Base-by-base conservation (phyloP, 2,329 filamentous ascomycete genomes). In the Xylaria sp. region DNA sequence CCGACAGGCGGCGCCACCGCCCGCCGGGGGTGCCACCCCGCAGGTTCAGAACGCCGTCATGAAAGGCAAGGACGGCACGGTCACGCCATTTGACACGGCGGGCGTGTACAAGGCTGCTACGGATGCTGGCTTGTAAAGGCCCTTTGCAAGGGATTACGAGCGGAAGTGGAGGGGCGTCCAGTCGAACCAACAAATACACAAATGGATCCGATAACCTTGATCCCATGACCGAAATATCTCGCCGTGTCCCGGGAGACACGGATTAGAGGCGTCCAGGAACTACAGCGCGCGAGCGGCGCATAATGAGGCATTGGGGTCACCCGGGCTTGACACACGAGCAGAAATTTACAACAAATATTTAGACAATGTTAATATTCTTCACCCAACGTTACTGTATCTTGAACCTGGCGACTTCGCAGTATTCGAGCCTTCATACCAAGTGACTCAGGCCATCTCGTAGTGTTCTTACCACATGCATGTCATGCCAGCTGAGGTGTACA, bases 41-140 rank as follows among this genome's bases (percentile, higher is more conserved):
- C 29, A 72, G 26, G 72, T 74, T 59, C 71, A 72, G 49, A 63
- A 63, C 18, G 66, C 77, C 13, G 71, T 79, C 66, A 83, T 83
- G 80, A 72, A 74, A 37, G 72, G 77, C 56, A 60, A 63, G 18
- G 57, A 68, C 37, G 80, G 80, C 63, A 74, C 77, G 42, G 69
- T 81, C 56, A 61, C 82, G 18, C 62, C 71, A 22, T 83, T 80
- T 60, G 66, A 78, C 63, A 8, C 76, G 16, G 60, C 67, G 22
- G 68, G 68, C 11, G 79, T 82, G 60, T 69, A 76, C 70, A 69
- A 75, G 56, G 72, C 71, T 58, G 69, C 70, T 48, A 68, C 63
- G 47, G 69, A 67, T 21, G 66, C 67, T 38, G 75, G 73, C 48
- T 45, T 72, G 55, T 78, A 71, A 70, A 54, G 11, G 40, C 22